Base-by-base conservation (phyloP, 352 stramenopile species). In the Globisporangium okanoganense region DNA sequence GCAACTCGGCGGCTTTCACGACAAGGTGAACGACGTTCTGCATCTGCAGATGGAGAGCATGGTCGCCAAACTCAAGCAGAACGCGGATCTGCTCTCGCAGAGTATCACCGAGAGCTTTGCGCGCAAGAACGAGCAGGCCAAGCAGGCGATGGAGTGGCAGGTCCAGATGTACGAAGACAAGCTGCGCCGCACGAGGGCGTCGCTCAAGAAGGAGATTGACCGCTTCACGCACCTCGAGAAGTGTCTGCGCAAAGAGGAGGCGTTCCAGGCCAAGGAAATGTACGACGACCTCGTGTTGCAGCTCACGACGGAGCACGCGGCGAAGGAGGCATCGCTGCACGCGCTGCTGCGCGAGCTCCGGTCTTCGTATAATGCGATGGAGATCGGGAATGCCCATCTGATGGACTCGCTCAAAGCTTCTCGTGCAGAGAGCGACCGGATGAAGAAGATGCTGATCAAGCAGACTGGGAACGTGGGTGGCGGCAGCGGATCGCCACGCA, bases 201-300 rank as follows among this genome's bases (percentile, higher is more conserved):
- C 78, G 36, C 64, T 83, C 18, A 72, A 78, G 58, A 90, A 88
- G 62, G 81, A 90, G 54, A 77, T 88, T 45, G 75, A 88, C 8
- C 68, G 79, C 14, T 79, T 88, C 61, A 62, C 78, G 25, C 66
- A 62, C 5, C 66, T 90, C 13, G 81, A 90, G 57, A 79, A 78
- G 50, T 90, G 81, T 69, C 65, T 90, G 5, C 75, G 81, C 29
- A 66, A 72, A 6, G 81, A 90, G 59, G 76, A 90, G 51, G 65
- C 72, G 14, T 68, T 73, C 6, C 81, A 88, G 54, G 67, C 76
- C 2, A 82, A 79, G 29, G 64, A 50, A 5, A 79, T 72, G 59
- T 70, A 87, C 53, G 76, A 82, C 14, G 65, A 72, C 14, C 66
- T 76, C 5, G 64, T 88, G 7, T n/a, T 66, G 14, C 67, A 83